A percentile compares a stretch with the other conserved stretches of the same genome.
Evolutionary conservation across 768 basidiomycete genomes (phyloP).

Genomic region (Mycena filopes): DNA sequence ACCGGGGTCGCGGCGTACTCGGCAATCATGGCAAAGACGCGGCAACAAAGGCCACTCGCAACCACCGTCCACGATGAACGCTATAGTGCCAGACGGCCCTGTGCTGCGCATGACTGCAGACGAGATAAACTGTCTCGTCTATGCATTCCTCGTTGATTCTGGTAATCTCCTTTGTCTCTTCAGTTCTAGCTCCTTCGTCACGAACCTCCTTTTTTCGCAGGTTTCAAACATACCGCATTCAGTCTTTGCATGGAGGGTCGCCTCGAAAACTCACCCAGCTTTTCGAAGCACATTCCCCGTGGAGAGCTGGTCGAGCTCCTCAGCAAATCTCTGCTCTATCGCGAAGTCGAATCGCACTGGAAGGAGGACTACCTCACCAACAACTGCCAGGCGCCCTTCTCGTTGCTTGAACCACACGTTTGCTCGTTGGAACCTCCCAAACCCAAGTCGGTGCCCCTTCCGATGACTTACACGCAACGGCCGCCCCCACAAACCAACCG

Average conservation of each 20-base stretch:
- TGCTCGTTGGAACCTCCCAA: slow-evolving; percentile 66
- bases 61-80: slow-evolving; percentile 8
- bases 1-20: slow-evolving; percentile 11
- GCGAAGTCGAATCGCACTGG: slow-evolving; percentile 89
- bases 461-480: slow-evolving; percentile 16
- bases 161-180: slow-evolving; percentile 54
- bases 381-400: slow-evolving; percentile 78
- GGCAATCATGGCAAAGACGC: not conserved
- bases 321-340: slow-evolving; percentile 81
- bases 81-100: slow-evolving; percentile 37
- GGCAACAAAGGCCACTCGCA: not conserved
- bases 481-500: slow-evolving; percentile 19
- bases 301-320: slow-evolving; percentile 87
- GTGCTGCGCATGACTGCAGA: slow-evolving; percentile 79
- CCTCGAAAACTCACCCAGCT: slow-evolving; percentile 74
- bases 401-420: slow-evolving; percentile 77
- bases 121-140: slow-evolving; percentile 86
- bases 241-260: slow-evolving; percentile 79
- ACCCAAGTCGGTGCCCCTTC: slow-evolving; percentile 34
- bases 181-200: slow-evolving; percentile 16
- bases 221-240: slow-evolving; percentile 86
- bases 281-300: slow-evolving; percentile 79
- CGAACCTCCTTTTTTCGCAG: slow-evolving; percentile 47
- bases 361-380: slow-evolving; percentile 66
- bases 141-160: slow-evolving; percentile 86